These are phyloP conservation scores for Globisporangium solare DNA, from an alignment of 352 stramenopile genomes.

Conservation along the genomic window DNA sequence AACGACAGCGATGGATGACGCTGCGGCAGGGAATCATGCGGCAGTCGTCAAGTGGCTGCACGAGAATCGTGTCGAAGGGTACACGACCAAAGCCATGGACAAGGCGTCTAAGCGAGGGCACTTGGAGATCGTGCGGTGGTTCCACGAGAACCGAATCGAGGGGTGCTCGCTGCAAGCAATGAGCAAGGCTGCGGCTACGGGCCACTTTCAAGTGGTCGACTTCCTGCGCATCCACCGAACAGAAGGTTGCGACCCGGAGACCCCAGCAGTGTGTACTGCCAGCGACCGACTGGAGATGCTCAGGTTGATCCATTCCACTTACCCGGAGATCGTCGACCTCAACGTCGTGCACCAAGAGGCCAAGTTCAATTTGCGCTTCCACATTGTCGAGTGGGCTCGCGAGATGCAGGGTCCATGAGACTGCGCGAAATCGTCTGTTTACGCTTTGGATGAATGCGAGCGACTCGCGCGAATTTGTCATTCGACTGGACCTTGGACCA, in stretches of 20 bases:
- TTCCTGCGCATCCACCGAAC: conserved; percentile 12
- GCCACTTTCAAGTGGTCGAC: conserved; percentile 7
- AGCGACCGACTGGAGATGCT: conserved; percentile 7
- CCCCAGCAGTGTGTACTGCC: neutral
- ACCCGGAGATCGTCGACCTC: neutral
- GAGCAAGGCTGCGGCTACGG: neutral
- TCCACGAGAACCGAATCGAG: neutral
- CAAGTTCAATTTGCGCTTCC: neutral
- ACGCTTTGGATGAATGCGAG: neutral
- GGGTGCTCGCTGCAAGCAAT: conserved; percentile 12
- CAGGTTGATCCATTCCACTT: neutral
- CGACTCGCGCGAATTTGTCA: neutral
- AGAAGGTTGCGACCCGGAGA: conserved; percentile 8
- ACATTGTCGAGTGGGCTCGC: conserved; percentile 6
- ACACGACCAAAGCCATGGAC: too few relatives aligned
- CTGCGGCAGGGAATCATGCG: conserved; percentile 1
- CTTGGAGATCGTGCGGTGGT: too few relatives aligned
- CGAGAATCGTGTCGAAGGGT: neutral
- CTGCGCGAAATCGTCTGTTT: neutral
- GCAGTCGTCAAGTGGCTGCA: conserved; percentile 10
- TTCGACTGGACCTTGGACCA: too few relatives aligned
- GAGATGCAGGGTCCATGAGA: too few relatives aligned
- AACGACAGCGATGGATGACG: conserved; percentile 3
- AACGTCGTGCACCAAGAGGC: neutral
- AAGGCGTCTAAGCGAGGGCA: too few relatives aligned